Conservation (phyloP, 2,329 filamentous ascomycete species). For the Claviceps pusilla region DNA sequence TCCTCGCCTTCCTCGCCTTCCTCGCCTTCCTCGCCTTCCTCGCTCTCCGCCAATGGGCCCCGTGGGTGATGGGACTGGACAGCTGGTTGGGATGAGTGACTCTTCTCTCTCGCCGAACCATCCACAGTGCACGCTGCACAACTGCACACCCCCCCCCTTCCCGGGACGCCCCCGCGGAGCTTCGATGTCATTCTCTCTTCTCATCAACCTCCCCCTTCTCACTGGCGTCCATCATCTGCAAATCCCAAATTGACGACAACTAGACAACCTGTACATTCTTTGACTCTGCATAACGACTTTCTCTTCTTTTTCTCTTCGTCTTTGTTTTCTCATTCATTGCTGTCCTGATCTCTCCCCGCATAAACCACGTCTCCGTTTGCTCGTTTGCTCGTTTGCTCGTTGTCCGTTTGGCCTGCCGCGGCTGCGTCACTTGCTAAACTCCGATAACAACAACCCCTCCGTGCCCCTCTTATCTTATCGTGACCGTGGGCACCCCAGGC, state of each 20-base stretch:
- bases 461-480: constrained; percentile 5
- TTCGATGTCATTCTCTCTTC: neutral
- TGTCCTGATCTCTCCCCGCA: neutral
- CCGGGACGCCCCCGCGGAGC: neutral
- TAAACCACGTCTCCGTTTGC: neutral
- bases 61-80: neutral
- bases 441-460: constrained; percentile 5
- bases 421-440: constrained; percentile 1
- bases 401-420: neutral
- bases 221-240: neutral
- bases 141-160: too few species aligned
- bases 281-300: neutral
- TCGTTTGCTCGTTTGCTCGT: neutral
- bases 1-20: too few species aligned
- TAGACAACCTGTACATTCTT: constrained; percentile 1
- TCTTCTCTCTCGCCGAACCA: neutral
- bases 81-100: constrained; percentile 1
- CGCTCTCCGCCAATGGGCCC: too few species aligned
- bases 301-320: neutral
- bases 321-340: too few species aligned
- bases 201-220: neutral
- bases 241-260: constrained; percentile 3
- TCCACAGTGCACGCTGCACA: too few species aligned
- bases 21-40: too few species aligned
- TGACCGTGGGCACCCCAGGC: neutral